Evolutionary conservation across 257 asterid species (phyloP), one percentile per base, ranked within the genome.

Genomic region (Solanum piurae): DNA sequence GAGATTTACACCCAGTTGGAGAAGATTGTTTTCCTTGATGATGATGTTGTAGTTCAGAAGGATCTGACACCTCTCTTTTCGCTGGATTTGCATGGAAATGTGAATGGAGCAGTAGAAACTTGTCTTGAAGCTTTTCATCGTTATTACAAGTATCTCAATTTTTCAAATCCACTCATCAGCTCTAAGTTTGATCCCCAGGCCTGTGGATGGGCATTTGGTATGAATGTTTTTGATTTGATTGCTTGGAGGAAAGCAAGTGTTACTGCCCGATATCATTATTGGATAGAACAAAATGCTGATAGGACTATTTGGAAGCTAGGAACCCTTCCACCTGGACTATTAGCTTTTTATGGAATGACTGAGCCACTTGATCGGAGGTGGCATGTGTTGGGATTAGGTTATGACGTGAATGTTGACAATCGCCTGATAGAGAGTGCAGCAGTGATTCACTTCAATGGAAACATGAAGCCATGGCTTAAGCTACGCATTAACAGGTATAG

Each of bases 151-250:
- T 96, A 96, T 88, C 96, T 96, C 74, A 96, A 96, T 68, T 96
- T 96, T 89, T 95, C 98, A 7, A 96, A 94, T 88, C 94, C 95
- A 1, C 94, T 94, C 64, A 94, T 96, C 83, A 92, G 98, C 92
- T 86, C 95, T 29, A 96, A 94, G 89, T 93, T 95, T 9, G 98
- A 96, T 79, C 99, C 99, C 7, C 98, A 95, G 87, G 94, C 98
- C 31, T 95, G 99, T 83, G 99, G 98, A 25, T 96, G 99, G 98
- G 99, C 98, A 1, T 95, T 94, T 55, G 99, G 99, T 9, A 91
- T 96, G 99, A 95, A 95, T 34, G 90, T 96, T 25, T 96, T 96
- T 60, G 98, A 96, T 89, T 87, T 96, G 93, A 93, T 94, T 74
- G 92, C 95, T 33, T 95, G 99, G 99, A 94, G 94, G 88, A 93